A percentile compares a stretch with the other conserved stretches of the same genome.
Evolutionary conservation across 176 grass and related monocot species (phyloP).

Genomic region (Microstegium vimineum): DNA sequence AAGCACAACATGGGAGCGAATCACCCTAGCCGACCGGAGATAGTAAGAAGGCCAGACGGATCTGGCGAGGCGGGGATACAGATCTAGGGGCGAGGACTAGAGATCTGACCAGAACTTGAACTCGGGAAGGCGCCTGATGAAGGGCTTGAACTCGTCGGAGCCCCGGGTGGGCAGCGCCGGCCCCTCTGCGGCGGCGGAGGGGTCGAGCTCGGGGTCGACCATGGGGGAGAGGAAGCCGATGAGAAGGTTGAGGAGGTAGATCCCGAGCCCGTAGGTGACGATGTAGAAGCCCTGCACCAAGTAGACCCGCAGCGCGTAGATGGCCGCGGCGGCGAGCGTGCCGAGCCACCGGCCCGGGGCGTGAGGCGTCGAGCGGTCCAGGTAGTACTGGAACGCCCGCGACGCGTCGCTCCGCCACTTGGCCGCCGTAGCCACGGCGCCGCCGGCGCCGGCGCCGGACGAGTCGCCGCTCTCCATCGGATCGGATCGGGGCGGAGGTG

Average conservation of each 20-base stretch:
- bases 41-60: not conserved
- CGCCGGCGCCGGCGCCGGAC: slow-evolving; percentile 20
- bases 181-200: slow-evolving; percentile 45
- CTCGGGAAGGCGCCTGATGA: slow-evolving; percentile 88
- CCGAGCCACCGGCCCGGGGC: slow-evolving; percentile 63
- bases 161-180: slow-evolving; percentile 70
- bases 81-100: not conserved
- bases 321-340: slow-evolving; percentile 49
- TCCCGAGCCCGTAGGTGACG: slow-evolving; percentile 83
- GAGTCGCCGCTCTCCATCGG: slow-evolving; percentile 45
- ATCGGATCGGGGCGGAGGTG: not conserved
- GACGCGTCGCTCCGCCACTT: slow-evolving; percentile 70
- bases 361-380: slow-evolving; percentile 92
- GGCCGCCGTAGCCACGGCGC: slow-evolving; percentile 24
- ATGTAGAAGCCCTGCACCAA: slow-evolving; percentile 82
- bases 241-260: slow-evolving; percentile 94
- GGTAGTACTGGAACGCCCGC: slow-evolving; percentile 77
- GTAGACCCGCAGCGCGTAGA: slow-evolving; percentile 76
- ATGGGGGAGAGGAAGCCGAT: slow-evolving; percentile 92
- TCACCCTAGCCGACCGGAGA: not conserved
- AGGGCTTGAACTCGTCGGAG: slow-evolving; percentile 94
- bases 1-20: not conserved
- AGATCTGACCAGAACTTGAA: slow-evolving; percentile 87
- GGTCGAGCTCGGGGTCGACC: slow-evolving; percentile 82
- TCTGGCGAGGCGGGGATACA: slow-evolving; percentile 9